These are phyloP conservation scores for Scedosporium aurantiacum DNA, from an alignment of 2,329 filamentous ascomycete species.

Conservation along the genomic window DNA sequence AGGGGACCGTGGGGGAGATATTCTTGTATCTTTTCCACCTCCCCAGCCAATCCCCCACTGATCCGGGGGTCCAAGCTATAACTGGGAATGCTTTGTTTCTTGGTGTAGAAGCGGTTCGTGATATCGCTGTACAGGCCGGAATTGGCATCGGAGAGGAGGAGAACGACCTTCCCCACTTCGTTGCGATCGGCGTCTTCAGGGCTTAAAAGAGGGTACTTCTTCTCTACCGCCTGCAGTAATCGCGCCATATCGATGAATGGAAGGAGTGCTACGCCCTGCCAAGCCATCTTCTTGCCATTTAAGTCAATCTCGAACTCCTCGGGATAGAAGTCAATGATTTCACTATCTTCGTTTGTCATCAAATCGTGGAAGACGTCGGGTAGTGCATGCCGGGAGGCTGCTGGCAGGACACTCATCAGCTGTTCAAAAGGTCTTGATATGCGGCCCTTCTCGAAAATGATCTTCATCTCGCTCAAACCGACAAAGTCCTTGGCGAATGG, in stretches of 20 bases:
- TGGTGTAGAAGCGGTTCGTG: conserved; percentile 79
- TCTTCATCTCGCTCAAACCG: conserved; percentile 65
- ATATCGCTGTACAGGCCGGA: conserved; percentile 73
- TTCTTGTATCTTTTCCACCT: conserved; percentile 67
- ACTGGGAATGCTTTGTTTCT: conserved; percentile 58
- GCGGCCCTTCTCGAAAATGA: conserved; percentile 72
- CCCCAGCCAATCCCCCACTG: conserved; percentile 70
- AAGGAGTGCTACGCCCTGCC: conserved; percentile 88
- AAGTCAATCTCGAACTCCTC: conserved; percentile 87
- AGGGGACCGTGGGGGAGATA: conserved; percentile 79
- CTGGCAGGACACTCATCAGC: conserved; percentile 93
- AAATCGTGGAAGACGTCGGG: conserved; percentile 79
- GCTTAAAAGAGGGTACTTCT: conserved; percentile 69
- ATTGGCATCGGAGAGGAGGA: conserved; percentile 76
- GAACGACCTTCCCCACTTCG: conserved; percentile 63
- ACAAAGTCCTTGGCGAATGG: conserved; percentile 95
- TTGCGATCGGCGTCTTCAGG: conserved; percentile 72
- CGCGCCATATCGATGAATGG: conserved; percentile 94
- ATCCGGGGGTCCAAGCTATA: conserved; percentile 64
- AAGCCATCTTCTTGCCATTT: conserved; percentile 97
- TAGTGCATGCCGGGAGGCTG: conserved; percentile 83
- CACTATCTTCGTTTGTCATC: conserved; percentile 79
- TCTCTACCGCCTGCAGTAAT: conserved; percentile 69
- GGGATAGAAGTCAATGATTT: conserved; percentile 96
- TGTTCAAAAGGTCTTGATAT: conserved; percentile 93